Base-by-base conservation (phyloP, 257 asterid genomes). In the Osmanthus fragrans region DNA sequence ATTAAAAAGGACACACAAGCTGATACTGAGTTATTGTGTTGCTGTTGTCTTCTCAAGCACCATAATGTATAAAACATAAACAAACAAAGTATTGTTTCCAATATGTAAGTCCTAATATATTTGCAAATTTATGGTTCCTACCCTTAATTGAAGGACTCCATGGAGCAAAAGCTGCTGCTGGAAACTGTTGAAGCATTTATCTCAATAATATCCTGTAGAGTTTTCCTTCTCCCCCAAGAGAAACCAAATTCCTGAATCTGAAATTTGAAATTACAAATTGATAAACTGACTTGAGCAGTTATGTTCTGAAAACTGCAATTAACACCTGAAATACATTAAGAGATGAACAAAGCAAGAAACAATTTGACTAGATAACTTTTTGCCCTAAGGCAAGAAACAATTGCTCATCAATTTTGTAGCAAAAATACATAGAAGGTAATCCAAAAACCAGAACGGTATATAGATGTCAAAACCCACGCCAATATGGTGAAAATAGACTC, bases 161-260 rank as follows among this genome's bases (percentile, higher is more conserved):
- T 72, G 90, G 76, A 54, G 84, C 68, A 78, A 77, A 75, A 75
- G 85, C 85, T 54, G 71, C 77, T 64, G 82, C 73, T 29, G 90
- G 73, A 30, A 70, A 81, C 73, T 78, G 80, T 66, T 82, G 88
- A 75, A 86, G 85, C 90, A 86, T 82, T 76, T 83, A 72, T 33
- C 60, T 76, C 66, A 34, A 5, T 15, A 63, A 70, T 16, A 1
- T 71, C 63, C 15, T 11, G 36, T 29, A 29, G n/a, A 34, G 10
- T 49, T 81, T 49, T 47, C 66, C 68, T 33, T 73, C 58, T 45
- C n/a, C 9, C 32, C 12, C 68, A 19, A 27, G 63, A 58, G 51
- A 73, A 29, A 74, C 40, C 60, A 8, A 60, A 63, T 0, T 37
- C 25, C 4, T 27, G 73, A 34, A 64, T 72, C 80, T 75, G 80